Conservation (phyloP, 306 rosid genomes). For the Acacia confusa region DNA sequence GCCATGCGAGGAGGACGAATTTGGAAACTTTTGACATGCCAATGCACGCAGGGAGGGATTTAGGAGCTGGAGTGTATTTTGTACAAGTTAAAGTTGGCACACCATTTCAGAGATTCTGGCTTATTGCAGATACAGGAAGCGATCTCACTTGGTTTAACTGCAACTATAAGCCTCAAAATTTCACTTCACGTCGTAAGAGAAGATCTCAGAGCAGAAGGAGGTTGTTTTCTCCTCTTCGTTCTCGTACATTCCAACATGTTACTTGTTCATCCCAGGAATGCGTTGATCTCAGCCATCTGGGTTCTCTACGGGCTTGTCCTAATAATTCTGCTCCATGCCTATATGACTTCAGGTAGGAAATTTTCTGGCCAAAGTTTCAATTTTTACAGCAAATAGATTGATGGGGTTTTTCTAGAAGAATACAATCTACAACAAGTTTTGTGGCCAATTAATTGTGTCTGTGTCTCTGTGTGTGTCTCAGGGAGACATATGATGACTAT, state of each 20-base stretch:
- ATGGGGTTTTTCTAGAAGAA: slow-evolving; percentile 6
- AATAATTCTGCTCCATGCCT: slow-evolving; percentile 54
- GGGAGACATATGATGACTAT: slow-evolving; percentile 1
- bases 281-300: slow-evolving; percentile 42
- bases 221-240: slow-evolving; percentile 49
- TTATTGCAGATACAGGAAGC: slow-evolving; percentile 74
- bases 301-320: slow-evolving; percentile 49
- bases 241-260: slow-evolving; percentile 44
- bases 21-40: slow-evolving; percentile 39
- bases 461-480: background rate
- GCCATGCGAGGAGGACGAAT: slow-evolving; percentile 35
- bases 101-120: slow-evolving; percentile 55
- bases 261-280: slow-evolving; percentile 55
- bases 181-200: background rate
- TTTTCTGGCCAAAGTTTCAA: background rate
- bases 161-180: background rate
- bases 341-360: slow-evolving; percentile 60
- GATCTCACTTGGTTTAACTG: slow-evolving; percentile 81
- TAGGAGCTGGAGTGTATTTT: slow-evolving; percentile 59
- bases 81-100: slow-evolving; percentile 62
- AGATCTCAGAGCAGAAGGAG: background rate
- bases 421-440: background rate
- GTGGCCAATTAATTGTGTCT: slow-evolving; percentile 4
- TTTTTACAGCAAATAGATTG: background rate
- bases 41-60: slow-evolving; percentile 54